Conservation (phyloP, 768 basidiomycete genomes). For the Lepiota venenata region DNA sequence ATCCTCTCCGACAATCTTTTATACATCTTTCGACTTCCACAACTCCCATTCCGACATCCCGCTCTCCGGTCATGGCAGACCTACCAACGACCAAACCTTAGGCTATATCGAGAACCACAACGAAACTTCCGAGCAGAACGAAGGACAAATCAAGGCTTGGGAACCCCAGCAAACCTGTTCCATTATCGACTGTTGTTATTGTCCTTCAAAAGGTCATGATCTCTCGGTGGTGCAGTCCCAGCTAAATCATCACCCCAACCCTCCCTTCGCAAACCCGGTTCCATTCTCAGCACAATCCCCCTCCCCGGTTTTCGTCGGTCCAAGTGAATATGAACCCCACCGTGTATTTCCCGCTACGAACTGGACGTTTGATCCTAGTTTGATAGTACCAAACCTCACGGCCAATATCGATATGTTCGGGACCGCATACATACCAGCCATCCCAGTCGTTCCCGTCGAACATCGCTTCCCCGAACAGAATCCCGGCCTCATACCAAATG, state of each 20-base stretch:
- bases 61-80: neutral
- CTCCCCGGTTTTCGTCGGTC: neutral
- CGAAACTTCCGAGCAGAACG: neutral
- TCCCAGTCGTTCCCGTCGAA: conserved; percentile 3
- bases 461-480: conserved; percentile 4
- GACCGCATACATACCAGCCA: conserved; percentile 4
- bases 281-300: neutral
- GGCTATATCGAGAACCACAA: neutral
- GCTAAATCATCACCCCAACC: neutral
- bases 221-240: neutral
- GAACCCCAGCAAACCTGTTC: conserved; percentile 8
- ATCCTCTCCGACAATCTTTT: conserved; percentile 34
- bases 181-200: conserved; percentile 9
- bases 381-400: neutral
- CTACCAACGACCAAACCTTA: neutral
- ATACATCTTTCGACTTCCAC: conserved; percentile 18
- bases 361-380: conserved; percentile 7
- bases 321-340: neutral
- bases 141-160: neutral
- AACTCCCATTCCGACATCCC: conserved; percentile 14
- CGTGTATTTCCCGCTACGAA: neutral
- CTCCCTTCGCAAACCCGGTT: neutral
- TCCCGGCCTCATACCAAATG: neutral
- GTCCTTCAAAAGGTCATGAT: conserved; percentile 10
- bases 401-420: conserved; percentile 7